Conservation (phyloP, 495 filamentous ascomycete species). For the Saxophila tyrrhenica region DNA sequence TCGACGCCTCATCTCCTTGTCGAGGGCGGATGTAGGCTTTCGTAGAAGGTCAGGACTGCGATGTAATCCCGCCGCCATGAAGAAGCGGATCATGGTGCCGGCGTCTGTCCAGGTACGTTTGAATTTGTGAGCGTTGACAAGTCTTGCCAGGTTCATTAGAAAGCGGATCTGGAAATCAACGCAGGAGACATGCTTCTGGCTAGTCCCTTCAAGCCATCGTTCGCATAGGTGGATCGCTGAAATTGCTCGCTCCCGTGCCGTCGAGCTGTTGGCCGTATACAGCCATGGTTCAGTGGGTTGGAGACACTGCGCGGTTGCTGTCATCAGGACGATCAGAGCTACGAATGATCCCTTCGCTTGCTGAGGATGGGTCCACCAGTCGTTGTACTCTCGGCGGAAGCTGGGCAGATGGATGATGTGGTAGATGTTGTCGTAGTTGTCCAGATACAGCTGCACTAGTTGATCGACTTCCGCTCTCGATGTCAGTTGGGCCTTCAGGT, state of each 20-base stretch:
- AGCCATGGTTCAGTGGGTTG: slow-evolving; percentile 4
- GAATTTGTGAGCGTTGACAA: slow-evolving; percentile 11
- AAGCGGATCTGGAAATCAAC: slow-evolving; percentile 20
- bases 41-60: slow-evolving; percentile 17
- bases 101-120: slow-evolving; percentile 20
- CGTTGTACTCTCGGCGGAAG: slow-evolving; percentile 17
- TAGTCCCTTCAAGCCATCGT: slow-evolving; percentile 17
- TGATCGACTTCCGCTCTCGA: slow-evolving; percentile 1
- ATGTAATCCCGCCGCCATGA: slow-evolving; percentile 21
- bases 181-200: slow-evolving; percentile 20
- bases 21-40: slow-evolving; percentile 15
- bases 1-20: slow-evolving; percentile 20
- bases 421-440: slow-evolving; percentile 17
- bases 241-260: slow-evolving; percentile 11
- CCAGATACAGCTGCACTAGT: slow-evolving; percentile 14
- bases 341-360: slow-evolving; percentile 5
- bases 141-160: slow-evolving; percentile 7
- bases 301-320: slow-evolving; percentile 14
- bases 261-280: slow-evolving; percentile 14
- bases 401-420: slow-evolving; percentile 19
- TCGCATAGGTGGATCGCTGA: slow-evolving; percentile 14
- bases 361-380: slow-evolving; percentile 6
- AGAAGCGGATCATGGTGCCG: slow-evolving; percentile 17
- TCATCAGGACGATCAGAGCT: slow-evolving; percentile 13
- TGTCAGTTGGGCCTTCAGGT: slow-evolving; percentile 10